Percentiles rank a stretch among this genome's conserved stretches.
Conservation (phyloP, 2,329 filamentous ascomycete species). For the Alternaria viburni region DNA sequence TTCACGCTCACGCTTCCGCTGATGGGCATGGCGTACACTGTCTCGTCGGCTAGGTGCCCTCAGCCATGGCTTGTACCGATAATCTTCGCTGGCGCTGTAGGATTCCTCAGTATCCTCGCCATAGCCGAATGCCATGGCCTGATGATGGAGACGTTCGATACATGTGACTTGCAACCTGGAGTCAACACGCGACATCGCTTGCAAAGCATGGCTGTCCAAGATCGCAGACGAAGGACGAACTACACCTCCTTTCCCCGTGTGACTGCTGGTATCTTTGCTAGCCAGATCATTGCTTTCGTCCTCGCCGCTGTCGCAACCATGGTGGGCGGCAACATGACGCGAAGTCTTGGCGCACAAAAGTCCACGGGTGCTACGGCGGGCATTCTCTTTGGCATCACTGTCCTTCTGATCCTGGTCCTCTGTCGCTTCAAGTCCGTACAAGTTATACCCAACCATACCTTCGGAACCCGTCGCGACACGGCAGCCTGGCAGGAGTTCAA, state of each 20-base stretch:
- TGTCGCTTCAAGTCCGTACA: slow-evolving; percentile 70
- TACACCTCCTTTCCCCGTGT: slow-evolving; percentile 80
- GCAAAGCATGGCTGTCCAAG: slow-evolving; percentile 53
- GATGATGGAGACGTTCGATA: slow-evolving; percentile 82
- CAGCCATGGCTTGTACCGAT: slow-evolving; percentile 67
- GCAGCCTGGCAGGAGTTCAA: slow-evolving; percentile 40
- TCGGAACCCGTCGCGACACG: slow-evolving; percentile 46
- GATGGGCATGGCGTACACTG: slow-evolving; percentile 70
- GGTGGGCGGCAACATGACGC: slow-evolving; percentile 70
- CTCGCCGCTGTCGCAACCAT: slow-evolving; percentile 72
- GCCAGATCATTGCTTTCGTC: slow-evolving; percentile 73
- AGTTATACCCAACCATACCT: slow-evolving; percentile 68
- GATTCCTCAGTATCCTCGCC: slow-evolving; percentile 74
- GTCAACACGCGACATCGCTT: slow-evolving; percentile 63
- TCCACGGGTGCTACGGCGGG: slow-evolving; percentile 72
- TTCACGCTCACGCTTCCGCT: slow-evolving; percentile 73
- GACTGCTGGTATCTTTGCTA: slow-evolving; percentile 71
- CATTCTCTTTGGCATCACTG: slow-evolving; percentile 69
- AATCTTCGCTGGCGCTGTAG: slow-evolving; percentile 69
- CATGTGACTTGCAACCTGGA: slow-evolving; percentile 76
- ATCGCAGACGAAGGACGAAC: slow-evolving; percentile 64
- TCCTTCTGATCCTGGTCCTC: slow-evolving; percentile 67
- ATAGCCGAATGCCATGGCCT: slow-evolving; percentile 78
- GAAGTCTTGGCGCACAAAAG: slow-evolving; percentile 69
- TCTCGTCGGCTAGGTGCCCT: slow-evolving; percentile 68